Conservation (phyloP, 164 flowering plant species). For the Litsea cubeba region DNA sequence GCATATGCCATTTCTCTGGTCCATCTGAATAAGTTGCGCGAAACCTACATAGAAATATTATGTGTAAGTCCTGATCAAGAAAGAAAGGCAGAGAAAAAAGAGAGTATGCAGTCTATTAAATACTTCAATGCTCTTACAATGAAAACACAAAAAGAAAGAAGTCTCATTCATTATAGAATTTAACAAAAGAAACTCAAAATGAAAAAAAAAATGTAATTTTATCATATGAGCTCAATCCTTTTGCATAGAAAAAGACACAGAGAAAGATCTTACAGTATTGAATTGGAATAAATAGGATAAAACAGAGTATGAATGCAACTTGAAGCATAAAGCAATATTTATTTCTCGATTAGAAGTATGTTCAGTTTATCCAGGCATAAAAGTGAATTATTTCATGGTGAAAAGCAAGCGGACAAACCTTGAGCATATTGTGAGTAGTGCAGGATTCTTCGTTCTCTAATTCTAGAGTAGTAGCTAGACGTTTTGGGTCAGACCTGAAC, state of each 20-base stretch:
- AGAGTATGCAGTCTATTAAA: not conserved
- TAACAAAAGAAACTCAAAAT: not conserved
- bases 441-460: constrained; percentile 90
- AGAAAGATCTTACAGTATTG: too few species aligned
- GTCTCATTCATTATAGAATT: not conserved
- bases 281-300: not conserved
- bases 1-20: constrained; percentile 85
- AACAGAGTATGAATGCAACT: not conserved
- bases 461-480: constrained; percentile 53
- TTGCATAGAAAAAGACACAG: too few species aligned
- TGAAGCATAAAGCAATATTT: not conserved
- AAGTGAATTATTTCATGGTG: not conserved
- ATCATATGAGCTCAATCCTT: too few species aligned
- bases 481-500: constrained; percentile 73
- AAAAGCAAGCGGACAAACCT: constrained; percentile 39
- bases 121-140: too few species aligned
- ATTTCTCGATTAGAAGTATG: not conserved
- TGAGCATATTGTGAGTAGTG: constrained; percentile 93
- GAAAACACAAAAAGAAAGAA: not conserved
- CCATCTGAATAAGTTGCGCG: constrained; percentile 88
- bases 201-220: not conserved
- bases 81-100: not conserved
- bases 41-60: constrained; percentile 42
- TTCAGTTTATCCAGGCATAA: not conserved
- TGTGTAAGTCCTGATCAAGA: not conserved